phyloP scores from a whole-genome alignment of 176 grass and related monocot species.

The Metroxylon sagu region DNA sequence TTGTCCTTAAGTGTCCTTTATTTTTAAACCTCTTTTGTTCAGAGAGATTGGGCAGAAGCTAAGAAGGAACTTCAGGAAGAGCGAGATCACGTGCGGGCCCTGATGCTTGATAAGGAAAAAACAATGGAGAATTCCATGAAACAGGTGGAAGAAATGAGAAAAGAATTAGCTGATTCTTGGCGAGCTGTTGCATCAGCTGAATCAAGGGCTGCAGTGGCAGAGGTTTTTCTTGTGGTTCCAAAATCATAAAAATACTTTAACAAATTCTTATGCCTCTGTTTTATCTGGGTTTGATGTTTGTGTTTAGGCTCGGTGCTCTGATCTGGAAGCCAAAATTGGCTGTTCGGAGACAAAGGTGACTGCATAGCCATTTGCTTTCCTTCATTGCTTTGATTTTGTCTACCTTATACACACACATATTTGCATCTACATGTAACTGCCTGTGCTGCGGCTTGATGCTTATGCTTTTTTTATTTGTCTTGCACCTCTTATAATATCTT shows the following conservation, averaged over 20 bases:
- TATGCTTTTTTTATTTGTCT: no score
- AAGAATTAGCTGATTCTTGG: slow-evolving; percentile 67
- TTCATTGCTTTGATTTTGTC: neutral
- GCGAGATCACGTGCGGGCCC: slow-evolving; percentile 55
- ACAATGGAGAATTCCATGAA: slow-evolving; percentile 48
- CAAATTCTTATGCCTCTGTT: slow-evolving; percentile 1
- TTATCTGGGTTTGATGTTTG: slow-evolving; percentile 8
- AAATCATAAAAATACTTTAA: no score
- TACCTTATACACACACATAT: neutral
- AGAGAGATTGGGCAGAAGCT: slow-evolving; percentile 94
- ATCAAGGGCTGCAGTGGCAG: slow-evolving; percentile 64
- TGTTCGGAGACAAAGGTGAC: slow-evolving; percentile 52
- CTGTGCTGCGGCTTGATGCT: no score
- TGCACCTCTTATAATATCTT: no score
- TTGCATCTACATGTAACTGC: slow-evolving; percentile 20
- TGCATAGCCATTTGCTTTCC: neutral
- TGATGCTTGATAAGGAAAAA: slow-evolving; percentile 80
- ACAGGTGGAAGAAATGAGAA: slow-evolving; percentile 85
- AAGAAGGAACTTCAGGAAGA: slow-evolving; percentile 96
- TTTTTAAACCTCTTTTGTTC: slow-evolving; percentile 12
- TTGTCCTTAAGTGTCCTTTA: neutral
- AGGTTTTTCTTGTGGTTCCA: slow-evolving; percentile 33
- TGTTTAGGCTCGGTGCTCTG: slow-evolving; percentile 63
- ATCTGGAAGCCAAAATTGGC: slow-evolving; percentile 47
- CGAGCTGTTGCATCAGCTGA: slow-evolving; percentile 61